phyloP scores from a whole-genome alignment of 202 grass and related monocot genomes.

The Setaria viridis region DNA sequence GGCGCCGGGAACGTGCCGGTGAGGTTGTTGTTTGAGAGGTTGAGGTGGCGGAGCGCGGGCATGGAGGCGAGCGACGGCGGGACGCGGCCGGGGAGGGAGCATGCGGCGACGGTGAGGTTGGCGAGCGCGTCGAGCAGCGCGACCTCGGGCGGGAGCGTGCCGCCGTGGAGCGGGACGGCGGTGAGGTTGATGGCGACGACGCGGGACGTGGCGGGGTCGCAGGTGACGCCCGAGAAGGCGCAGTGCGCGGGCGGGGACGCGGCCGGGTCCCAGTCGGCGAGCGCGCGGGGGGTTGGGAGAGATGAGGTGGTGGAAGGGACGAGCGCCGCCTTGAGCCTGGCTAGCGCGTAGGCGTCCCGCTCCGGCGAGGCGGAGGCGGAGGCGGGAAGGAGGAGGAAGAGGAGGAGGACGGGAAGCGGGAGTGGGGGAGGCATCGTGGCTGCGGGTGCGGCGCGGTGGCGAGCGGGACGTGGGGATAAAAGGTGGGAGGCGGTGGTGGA shows the following conservation, averaged over 20 bases:
- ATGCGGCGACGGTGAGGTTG: conserved; percentile 78
- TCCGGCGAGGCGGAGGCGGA: conserved; percentile 47
- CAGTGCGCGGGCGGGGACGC: conserved; percentile 56
- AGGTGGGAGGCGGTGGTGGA: background rate
- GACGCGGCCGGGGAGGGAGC: conserved; percentile 47
- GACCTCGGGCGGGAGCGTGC: conserved; percentile 49
- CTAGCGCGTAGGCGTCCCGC: conserved; percentile 57
- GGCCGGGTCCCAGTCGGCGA: conserved; percentile 69
- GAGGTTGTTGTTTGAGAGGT: conserved; percentile 92
- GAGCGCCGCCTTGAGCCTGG: conserved; percentile 59
- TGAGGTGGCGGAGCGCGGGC: conserved; percentile 64
- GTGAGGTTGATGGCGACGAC: conserved; percentile 73
- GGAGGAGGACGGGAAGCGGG: background rate
- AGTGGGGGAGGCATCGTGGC: conserved; percentile 13
- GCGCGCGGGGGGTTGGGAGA: background rate
- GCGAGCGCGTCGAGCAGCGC: conserved; percentile 60
- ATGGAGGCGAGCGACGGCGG: conserved; percentile 43
- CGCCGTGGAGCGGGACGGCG: conserved; percentile 54
- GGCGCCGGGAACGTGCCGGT: conserved; percentile 41
- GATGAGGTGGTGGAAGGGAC: background rate
- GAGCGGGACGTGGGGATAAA: conserved; percentile 29
- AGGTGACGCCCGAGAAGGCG: conserved; percentile 72
- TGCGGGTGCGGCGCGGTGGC: background rate
- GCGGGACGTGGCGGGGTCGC: conserved; percentile 48
- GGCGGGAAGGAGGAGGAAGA: conserved; percentile 19